These are phyloP conservation scores for Chaetomium olivaceum DNA, from an alignment of 2,329 filamentous ascomycete genomes.

Conservation along the genomic window DNA sequence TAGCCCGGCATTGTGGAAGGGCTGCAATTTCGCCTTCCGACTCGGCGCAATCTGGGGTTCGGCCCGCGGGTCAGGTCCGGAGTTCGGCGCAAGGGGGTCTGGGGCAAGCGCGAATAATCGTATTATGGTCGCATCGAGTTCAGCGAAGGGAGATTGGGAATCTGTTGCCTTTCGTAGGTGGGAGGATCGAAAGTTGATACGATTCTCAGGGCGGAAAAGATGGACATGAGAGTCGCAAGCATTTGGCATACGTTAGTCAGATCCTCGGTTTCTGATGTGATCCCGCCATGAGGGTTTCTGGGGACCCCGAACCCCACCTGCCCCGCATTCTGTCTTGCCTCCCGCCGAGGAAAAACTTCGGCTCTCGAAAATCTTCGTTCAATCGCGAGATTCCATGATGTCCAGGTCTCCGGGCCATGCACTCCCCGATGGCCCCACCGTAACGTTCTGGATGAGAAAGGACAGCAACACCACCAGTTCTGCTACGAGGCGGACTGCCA, in stretches of 20 bases:
- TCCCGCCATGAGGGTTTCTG: slow-evolving; percentile 10
- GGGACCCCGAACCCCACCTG: slow-evolving; percentile 6
- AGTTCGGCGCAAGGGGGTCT: not conserved
- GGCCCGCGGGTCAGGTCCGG: not conserved
- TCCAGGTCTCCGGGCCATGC: no score
- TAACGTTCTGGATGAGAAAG: not conserved
- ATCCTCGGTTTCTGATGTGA: slow-evolving; percentile 13
- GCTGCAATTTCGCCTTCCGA: not conserved
- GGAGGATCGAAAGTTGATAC: not conserved
- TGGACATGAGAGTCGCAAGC: not conserved
- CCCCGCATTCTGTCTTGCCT: slow-evolving; percentile 19
- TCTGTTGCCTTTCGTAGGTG: not conserved
- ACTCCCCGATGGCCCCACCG: not conserved
- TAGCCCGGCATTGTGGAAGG: slow-evolving; percentile 15
- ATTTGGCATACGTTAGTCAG: slow-evolving; percentile 26
- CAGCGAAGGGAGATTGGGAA: not conserved
- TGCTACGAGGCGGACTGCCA: not conserved
- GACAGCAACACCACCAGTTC: not conserved
- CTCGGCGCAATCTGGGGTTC: slow-evolving; percentile 14
- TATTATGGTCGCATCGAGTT: not conserved
- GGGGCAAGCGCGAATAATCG: not conserved
- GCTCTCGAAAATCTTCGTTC: slow-evolving; percentile 6
- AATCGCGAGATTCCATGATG: not conserved
- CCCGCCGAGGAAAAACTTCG: slow-evolving; percentile 12
- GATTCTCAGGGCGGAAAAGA: not conserved